A percentile compares a stretch with the other conserved stretches of the same genome.
phyloP scores from a whole-genome alignment of 2,329 filamentous ascomycete genomes.

The Tolypocladium ophioglossoides region DNA sequence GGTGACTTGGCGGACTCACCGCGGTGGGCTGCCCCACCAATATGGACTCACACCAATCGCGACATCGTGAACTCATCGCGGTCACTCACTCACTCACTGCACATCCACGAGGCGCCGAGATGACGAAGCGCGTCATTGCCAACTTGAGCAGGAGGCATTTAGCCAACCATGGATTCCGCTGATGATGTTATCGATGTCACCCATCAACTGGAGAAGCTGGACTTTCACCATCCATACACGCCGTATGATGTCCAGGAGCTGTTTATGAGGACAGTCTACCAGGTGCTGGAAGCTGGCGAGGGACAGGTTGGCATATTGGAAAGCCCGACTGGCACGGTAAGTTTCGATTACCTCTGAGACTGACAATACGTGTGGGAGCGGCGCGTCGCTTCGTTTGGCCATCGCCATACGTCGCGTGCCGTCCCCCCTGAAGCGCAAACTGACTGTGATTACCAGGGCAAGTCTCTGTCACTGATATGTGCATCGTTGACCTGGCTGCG shows the following conservation, averaged over 20 bases:
- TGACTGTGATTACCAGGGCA: slow-evolving; percentile 45
- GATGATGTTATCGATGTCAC: slow-evolving; percentile 9
- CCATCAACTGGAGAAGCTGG: slow-evolving; percentile 21
- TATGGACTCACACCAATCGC: slow-evolving; percentile 4
- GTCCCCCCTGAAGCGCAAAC: not conserved
- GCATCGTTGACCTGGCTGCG: slow-evolving; percentile 86
- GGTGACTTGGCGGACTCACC: slow-evolving; percentile 15
- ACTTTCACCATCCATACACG: slow-evolving; percentile 80
- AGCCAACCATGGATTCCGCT: not conserved
- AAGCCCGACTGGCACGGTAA: slow-evolving; percentile 73
- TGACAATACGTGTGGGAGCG: too few species aligned
- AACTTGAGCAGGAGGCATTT: not conserved
- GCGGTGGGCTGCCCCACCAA: slow-evolving; percentile 12
- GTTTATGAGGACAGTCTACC: slow-evolving; percentile 78
- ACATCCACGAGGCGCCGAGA: not conserved
- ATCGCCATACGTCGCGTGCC: not conserved
- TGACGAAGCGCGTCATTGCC: not conserved
- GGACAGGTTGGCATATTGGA: slow-evolving; percentile 83
- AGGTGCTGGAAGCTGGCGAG: slow-evolving; percentile 57
- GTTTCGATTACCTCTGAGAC: slow-evolving; percentile 7
- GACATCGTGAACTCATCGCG: not conserved
- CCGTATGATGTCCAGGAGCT: slow-evolving; percentile 81
- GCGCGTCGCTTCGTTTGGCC: not conserved
- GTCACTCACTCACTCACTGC: not conserved
- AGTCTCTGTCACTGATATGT: slow-evolving; percentile 87